Evolutionary conservation across 2,329 filamentous ascomycete species (phyloP), one percentile per base, ranked within the genome.

Genomic region (Alternaria sp.): DNA sequence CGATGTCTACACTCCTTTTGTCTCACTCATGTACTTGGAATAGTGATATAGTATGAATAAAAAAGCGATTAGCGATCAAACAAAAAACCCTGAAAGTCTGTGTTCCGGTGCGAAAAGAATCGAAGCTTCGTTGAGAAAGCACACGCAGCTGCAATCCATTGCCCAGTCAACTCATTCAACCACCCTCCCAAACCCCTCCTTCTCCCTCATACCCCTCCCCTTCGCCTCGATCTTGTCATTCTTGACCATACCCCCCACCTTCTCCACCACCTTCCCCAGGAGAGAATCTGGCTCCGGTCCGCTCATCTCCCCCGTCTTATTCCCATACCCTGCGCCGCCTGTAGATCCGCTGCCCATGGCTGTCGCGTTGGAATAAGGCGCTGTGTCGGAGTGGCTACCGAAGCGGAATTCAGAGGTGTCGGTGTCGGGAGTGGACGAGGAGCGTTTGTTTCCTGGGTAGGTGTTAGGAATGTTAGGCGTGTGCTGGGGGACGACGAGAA

Each of bases 231-330:
- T 60, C 46, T 77, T 79, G 15, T 83, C 80, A 68, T 81, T 87
- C 57, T 83, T 77, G 65, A 89, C 69, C 54, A 85, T 69, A 12
- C 78, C 75, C 9, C 87, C 86, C 6, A 83, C 84, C 81, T 88
- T 89, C 79, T 90, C 86, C 76, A 89, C 79, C 23, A 89, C 60
- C 78, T 87, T 88, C 50, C 87, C 87, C 21, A 87, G 57, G 15
- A 82, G 83, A 54, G 84, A 86, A 72, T 86, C 83, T 71, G 50
- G 19, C 2, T 28, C 30, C 6, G 50, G 50, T 9, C 19, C 55
- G 25, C 56, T 55, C 62, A 75, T 75, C 6, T 63, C 59, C 26
- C 71, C 76, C 15, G 78, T 78, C 67, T 81, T 82, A 54, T 81
- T 81, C 40, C 80, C 80, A 52, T 74, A 81, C 10, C 78, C 79